Conservation (phyloP, 176 grass and related monocot species). For the Puya raimondii region DNA sequence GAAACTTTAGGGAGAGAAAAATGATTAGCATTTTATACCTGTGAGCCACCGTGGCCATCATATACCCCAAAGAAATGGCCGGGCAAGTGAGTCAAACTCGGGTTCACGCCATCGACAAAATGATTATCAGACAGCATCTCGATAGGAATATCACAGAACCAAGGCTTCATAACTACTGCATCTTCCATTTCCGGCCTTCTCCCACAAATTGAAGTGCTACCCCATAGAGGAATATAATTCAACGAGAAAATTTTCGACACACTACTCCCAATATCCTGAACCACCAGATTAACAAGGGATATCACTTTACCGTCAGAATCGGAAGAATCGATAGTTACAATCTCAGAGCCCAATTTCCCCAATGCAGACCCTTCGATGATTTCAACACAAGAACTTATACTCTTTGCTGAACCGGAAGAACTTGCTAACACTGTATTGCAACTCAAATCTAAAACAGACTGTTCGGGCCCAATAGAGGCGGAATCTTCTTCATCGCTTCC, state of each 20-base stretch:
- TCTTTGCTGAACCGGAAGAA: neutral
- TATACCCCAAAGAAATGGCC: constrained; percentile 26
- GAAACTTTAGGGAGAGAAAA: neutral
- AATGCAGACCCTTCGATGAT: neutral
- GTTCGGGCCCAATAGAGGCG: neutral
- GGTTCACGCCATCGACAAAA: neutral
- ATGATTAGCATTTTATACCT: constrained; percentile 7
- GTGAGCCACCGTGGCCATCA: constrained; percentile 25
- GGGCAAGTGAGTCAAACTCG: neutral
- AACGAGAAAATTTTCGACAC: neutral
- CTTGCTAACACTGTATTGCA: neutral
- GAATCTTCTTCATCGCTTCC: constrained; percentile 11
- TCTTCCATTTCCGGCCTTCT: constrained; percentile 9
- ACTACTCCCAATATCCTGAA: neutral
- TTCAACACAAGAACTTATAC: neutral
- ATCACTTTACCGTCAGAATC: neutral
- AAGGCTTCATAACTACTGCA: neutral
- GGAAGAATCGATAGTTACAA: neutral
- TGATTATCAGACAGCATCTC: neutral
- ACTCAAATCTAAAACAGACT: neutral
- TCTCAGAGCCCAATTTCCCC: neutral
- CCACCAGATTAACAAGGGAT: neutral
- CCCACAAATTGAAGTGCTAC: constrained; percentile 5
- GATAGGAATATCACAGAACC: constrained; percentile 1
- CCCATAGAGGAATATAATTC: constrained; percentile 4